Conservation (phyloP, 2,329 filamentous ascomycete species). For the Fusarium pilosicola region DNA sequence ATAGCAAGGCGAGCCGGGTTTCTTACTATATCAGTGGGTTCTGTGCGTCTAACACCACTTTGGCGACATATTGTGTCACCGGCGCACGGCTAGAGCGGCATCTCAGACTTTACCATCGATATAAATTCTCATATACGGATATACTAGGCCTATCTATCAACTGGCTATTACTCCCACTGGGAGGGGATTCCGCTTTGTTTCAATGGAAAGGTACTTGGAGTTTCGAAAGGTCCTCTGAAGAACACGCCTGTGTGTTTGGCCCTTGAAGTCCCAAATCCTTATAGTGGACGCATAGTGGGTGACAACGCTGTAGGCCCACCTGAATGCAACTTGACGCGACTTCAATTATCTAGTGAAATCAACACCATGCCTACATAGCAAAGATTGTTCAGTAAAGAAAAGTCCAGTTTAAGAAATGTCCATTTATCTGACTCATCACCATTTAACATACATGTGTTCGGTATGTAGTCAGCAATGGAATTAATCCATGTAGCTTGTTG, state of each 20-base stretch:
- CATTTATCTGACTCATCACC: not conserved
- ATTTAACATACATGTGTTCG: too few species aligned
- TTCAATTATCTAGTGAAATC: not conserved
- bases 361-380: not conserved
- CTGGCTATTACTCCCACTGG: fast-evolving
- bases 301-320: not conserved
- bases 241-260: not conserved
- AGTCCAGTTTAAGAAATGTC: not conserved
- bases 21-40: not conserved
- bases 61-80: not conserved
- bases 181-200: too few species aligned
- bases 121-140: not conserved
- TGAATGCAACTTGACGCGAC: not conserved
- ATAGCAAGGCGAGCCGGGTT: not conserved
- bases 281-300: not conserved
- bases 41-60: not conserved
- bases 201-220: not conserved
- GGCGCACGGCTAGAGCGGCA: not conserved
- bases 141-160: not conserved
- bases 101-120: not conserved
- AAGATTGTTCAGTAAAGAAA: not conserved
- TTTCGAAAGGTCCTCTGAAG: too few species aligned
- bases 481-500: not conserved
- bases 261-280: not conserved
- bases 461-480: not conserved